Evolutionary conservation across 371 early-diverging fungal species (phyloP).

Genomic region (Globomyces sp.): DNA sequence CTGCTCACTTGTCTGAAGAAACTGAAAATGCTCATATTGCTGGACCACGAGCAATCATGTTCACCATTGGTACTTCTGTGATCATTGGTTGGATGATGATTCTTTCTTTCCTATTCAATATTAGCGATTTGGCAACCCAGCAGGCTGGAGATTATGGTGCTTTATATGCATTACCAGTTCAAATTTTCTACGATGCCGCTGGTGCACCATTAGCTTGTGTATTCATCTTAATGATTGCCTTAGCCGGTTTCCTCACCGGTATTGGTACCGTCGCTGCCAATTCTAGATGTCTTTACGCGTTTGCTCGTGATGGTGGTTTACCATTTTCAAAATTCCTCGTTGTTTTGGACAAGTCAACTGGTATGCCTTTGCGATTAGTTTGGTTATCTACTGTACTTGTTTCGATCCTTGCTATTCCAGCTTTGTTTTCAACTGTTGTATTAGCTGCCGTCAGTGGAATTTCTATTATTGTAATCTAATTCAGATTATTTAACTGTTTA

Average conservation of each 20-base stretch:
- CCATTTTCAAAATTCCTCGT: conserved; percentile 57
- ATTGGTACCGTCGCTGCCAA: conserved; percentile 49
- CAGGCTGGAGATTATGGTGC: neutral
- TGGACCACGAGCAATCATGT: conserved; percentile 65
- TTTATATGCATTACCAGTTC: conserved; percentile 13
- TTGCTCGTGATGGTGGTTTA: conserved; percentile 69
- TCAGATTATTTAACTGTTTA: too few relatives aligned
- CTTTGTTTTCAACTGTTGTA: conserved; percentile 33
- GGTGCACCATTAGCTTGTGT: conserved; percentile 20
- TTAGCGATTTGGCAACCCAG: conserved; percentile 43
- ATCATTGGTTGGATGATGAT: conserved; percentile 58
- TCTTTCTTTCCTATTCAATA: conserved; percentile 56
- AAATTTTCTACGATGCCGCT: conserved; percentile 21
- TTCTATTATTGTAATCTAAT: conserved; percentile 49
- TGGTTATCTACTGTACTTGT: conserved; percentile 34
- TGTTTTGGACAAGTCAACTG: conserved; percentile 43
- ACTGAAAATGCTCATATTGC: conserved; percentile 58
- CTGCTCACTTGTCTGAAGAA: conserved; percentile 77
- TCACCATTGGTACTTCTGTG: conserved; percentile 49
- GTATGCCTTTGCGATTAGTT: conserved; percentile 43
- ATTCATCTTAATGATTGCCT: conserved; percentile 30
- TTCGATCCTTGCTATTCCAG: conserved; percentile 35
- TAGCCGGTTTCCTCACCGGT: conserved; percentile 53
- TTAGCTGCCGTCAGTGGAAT: conserved; percentile 64
- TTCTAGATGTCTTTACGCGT: conserved; percentile 72